Conservation (phyloP, 2,329 filamentous ascomycete species). For the Pseudopithomyces maydicus region DNA sequence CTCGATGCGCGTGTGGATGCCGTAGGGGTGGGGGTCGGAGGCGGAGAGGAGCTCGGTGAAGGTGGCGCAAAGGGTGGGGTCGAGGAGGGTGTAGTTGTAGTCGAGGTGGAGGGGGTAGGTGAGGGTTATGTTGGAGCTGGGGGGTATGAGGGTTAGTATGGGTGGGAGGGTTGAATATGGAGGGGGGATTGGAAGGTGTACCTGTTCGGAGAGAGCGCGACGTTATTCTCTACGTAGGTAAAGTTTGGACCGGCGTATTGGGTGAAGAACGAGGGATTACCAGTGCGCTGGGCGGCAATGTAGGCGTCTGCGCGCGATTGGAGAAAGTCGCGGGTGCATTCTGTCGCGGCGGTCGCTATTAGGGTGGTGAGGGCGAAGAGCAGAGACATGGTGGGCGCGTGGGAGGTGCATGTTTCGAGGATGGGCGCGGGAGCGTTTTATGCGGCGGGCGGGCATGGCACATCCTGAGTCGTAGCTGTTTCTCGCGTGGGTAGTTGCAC, state of each 20-base stretch:
- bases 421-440: too few species aligned
- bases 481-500: too few species aligned
- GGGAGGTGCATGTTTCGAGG: background rate
- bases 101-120: constrained; percentile 22
- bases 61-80: constrained; percentile 30
- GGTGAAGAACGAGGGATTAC: background rate
- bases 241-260: constrained; percentile 10
- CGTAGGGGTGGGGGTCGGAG: constrained; percentile 23
- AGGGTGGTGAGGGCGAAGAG: background rate
- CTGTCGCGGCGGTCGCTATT: constrained; percentile 1
- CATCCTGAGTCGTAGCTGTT: too few species aligned
- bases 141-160: too few species aligned
- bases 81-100: constrained; percentile 22
- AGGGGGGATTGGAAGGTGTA: too few species aligned
- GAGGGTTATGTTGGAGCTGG: constrained; percentile 21
- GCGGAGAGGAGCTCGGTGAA: constrained; percentile 31
- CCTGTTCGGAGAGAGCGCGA: constrained; percentile 11
- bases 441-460: too few species aligned
- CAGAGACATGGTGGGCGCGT: background rate
- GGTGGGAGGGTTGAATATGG: too few species aligned
- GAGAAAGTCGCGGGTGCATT: constrained; percentile 13
- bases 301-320: constrained; percentile 11
- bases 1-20: constrained; percentile 31
- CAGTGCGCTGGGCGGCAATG: constrained; percentile 5
- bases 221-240: constrained; percentile 26